phyloP scores from a whole-genome alignment of 345 rosid species.

The Eucalyptus melliodora region DNA sequence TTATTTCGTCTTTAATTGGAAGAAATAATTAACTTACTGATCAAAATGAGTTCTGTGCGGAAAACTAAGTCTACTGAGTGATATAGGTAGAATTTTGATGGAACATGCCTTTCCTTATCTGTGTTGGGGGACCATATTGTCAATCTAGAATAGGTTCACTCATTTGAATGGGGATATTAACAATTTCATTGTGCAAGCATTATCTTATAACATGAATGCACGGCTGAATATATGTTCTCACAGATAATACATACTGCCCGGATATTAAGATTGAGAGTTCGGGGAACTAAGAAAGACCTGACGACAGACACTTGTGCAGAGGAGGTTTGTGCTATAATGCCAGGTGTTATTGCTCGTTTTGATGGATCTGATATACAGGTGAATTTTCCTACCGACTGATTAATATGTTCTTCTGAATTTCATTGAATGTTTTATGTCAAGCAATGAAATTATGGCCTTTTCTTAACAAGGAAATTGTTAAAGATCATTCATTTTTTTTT shows the following conservation, averaged over 20 bases:
- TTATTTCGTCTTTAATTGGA: background rate
- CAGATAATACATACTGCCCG: constrained; percentile 61
- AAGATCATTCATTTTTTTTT: background rate
- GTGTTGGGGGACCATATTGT: background rate
- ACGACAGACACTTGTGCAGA: constrained; percentile 46
- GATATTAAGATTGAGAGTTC: constrained; percentile 57
- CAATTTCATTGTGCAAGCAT: background rate
- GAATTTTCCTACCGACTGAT: background rate
- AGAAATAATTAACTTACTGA: background rate
- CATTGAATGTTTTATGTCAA: background rate
- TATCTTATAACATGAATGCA: background rate
- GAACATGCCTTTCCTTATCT: background rate
- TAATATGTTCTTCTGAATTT: background rate
- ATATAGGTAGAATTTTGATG: background rate
- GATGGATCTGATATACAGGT: constrained; percentile 79
- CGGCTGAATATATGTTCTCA: background rate
- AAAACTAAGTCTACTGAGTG: background rate
- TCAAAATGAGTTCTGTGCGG: background rate
- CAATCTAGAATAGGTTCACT: background rate
- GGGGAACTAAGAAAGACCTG: constrained; percentile 63
- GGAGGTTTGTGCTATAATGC: constrained; percentile 63
- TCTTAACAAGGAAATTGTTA: background rate
- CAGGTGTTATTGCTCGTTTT: constrained; percentile 79
- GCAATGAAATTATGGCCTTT: background rate
- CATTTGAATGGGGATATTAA: background rate